These are phyloP conservation scores for Lactarius evosmus DNA, from an alignment of 768 basidiomycete species.

Conservation along the genomic window DNA sequence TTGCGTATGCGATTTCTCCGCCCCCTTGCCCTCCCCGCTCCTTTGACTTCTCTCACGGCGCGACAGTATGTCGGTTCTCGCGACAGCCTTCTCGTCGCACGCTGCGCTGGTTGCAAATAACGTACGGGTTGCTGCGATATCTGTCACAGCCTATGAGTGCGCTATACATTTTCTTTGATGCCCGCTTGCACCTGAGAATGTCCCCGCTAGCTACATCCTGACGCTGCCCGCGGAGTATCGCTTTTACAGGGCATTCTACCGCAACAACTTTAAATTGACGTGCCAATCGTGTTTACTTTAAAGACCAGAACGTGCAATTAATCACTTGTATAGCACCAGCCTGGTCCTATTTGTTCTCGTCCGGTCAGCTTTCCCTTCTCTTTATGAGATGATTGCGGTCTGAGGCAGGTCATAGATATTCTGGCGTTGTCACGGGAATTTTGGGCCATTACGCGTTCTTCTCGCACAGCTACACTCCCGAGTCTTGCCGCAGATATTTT, in stretches of 20 bases:
- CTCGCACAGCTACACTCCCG: slow-evolving; percentile 43
- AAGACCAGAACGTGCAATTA: neutral
- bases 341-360: slow-evolving; percentile 15
- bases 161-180: neutral
- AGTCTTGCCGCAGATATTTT: slow-evolving; percentile 48
- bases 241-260: slow-evolving; percentile 13
- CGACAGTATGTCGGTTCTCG: neutral
- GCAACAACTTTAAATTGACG: neutral
- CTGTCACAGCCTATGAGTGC: slow-evolving; percentile 17
- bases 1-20: neutral
- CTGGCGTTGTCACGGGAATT: slow-evolving; percentile 45
- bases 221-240: slow-evolving; percentile 25
- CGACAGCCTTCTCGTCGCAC: neutral
- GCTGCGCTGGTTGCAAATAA: slow-evolving; percentile 3
- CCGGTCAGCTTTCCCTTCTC: slow-evolving; percentile 1
- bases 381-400: neutral
- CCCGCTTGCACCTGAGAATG: neutral
- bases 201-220: slow-evolving; percentile 11
- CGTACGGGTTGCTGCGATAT: slow-evolving; percentile 8
- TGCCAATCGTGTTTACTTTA: neutral
- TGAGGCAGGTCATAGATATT: slow-evolving; percentile 33
- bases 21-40: neutral
- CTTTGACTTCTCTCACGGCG: neutral
- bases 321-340: neutral
- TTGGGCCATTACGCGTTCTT: slow-evolving; percentile 60